Percentiles rank a stretch among this genome's conserved stretches.
These are phyloP conservation scores for Alternaria solani DNA, from an alignment of 2,329 filamentous ascomycete genomes.

Conservation along the genomic window DNA sequence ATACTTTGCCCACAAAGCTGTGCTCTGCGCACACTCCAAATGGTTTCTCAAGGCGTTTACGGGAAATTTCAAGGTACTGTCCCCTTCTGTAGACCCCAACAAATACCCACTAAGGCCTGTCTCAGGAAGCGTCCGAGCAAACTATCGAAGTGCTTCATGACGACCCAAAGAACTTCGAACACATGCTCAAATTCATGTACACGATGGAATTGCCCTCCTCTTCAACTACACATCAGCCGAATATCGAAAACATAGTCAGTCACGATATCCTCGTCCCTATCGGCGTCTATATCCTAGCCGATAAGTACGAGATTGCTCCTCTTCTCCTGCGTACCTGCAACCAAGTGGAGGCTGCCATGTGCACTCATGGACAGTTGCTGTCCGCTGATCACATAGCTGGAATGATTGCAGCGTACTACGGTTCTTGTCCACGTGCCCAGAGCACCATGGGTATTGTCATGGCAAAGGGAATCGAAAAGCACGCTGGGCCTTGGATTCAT, in stretches of 20 bases:
- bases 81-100: not conserved
- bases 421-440: not conserved
- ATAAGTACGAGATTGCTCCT: not conserved
- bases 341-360: not conserved
- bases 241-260: too few species aligned
- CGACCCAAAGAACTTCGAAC: not conserved
- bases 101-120: not conserved
- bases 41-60: not conserved
- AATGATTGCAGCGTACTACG: not conserved
- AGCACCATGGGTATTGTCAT: not conserved
- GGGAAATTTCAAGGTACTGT: not conserved
- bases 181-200: not conserved
- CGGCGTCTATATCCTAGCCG: not conserved
- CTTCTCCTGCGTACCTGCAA: not conserved
- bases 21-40: not conserved
- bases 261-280: not conserved
- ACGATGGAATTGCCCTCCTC: not conserved
- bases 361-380: not conserved
- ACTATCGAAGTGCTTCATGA: not conserved
- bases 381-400: not conserved
- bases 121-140: not conserved
- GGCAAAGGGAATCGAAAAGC: not conserved
- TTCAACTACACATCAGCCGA: rapidly evolving
- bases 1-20: not conserved
- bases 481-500: too few species aligned